Evolutionary conservation across 2,329 filamentous ascomycete species (phyloP).

Genomic region (Fusarium sublunatum): DNA sequence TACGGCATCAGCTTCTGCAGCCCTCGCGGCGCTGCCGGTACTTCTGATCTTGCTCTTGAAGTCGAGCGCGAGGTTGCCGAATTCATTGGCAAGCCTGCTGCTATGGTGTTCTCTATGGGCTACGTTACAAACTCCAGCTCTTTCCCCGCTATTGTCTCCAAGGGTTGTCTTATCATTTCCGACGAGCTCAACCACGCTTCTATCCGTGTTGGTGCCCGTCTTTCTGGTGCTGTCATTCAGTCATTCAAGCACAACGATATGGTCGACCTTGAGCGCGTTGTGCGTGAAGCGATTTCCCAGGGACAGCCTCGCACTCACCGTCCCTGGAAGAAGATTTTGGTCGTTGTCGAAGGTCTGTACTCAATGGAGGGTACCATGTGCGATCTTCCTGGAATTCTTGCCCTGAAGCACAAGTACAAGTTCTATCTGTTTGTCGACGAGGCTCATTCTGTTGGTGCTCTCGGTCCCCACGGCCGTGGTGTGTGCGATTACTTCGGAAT

Average conservation of each 20-base stretch:
- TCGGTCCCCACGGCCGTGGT: slow-evolving; percentile 88
- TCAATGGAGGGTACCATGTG: slow-evolving; percentile 99
- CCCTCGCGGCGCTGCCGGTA: slow-evolving; percentile 84
- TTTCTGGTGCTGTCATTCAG: slow-evolving; percentile 93
- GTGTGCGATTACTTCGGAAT: slow-evolving; percentile 98
- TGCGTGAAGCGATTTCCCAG: slow-evolving; percentile 94
- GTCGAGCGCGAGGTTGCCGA: slow-evolving; percentile 89
- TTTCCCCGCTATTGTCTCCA: slow-evolving; percentile 91
- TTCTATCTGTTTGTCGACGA: slow-evolving; percentile 96
- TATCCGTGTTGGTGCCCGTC: slow-evolving; percentile 92
- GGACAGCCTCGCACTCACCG: slow-evolving; percentile 98
- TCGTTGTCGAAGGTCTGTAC: slow-evolving; percentile 96
- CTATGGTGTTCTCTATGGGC: slow-evolving; percentile 99
- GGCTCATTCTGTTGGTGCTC: slow-evolving; percentile 93
- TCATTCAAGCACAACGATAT: slow-evolving; percentile 99
- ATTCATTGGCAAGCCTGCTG: slow-evolving; percentile 93
- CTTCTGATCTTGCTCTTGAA: slow-evolving; percentile 86
- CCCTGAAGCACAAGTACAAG: slow-evolving; percentile 94
- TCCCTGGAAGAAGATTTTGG: slow-evolving; percentile 98
- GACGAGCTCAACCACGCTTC: slow-evolving; percentile 98
- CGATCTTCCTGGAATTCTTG: slow-evolving; percentile 90
- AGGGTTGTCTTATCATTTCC: slow-evolving; percentile 93
- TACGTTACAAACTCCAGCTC: slow-evolving; percentile 95
- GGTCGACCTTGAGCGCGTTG: slow-evolving; percentile 82
- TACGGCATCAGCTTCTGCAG: slow-evolving; percentile 88